Evolutionary conservation across 1,284 basidiomycete genomes (phyloP).

Genomic region (Tilletia horrida): DNA sequence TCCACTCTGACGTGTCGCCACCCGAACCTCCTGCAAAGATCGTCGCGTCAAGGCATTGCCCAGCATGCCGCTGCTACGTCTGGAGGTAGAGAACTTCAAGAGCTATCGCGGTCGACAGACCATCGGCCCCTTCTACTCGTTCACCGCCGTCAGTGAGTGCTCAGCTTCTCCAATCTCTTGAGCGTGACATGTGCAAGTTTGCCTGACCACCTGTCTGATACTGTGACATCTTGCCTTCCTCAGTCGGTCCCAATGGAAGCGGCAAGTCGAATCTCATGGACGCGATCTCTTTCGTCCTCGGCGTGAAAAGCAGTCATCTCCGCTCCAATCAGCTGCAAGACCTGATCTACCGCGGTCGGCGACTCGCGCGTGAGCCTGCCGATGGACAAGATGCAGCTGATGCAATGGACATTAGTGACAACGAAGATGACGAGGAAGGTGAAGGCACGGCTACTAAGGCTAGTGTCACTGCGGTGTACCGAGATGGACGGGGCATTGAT

Average conservation of each 20-base stretch:
- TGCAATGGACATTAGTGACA: constrained; percentile 53
- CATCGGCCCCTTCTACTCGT: constrained; percentile 85
- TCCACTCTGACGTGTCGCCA: too few species aligned
- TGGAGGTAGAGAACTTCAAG: constrained; percentile 55
- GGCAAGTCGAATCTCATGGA: constrained; percentile 99
- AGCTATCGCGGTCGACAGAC: constrained; percentile 76
- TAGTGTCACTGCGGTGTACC: constrained; percentile 88
- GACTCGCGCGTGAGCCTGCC: constrained; percentile 55
- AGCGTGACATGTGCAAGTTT: not conserved
- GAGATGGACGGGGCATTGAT: constrained; percentile 72
- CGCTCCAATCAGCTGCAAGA: constrained; percentile 90
- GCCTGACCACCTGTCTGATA: not conserved
- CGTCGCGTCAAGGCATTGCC: not conserved
- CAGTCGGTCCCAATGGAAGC: constrained; percentile 86
- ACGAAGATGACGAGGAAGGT: constrained; percentile 63
- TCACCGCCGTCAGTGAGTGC: constrained; percentile 77
- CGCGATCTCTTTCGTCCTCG: constrained; percentile 97
- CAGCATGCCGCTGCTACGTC: constrained; percentile 48
- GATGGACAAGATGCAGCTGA: constrained; percentile 57
- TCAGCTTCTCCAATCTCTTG: not conserved
- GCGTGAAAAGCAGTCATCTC: constrained; percentile 87
- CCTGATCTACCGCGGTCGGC: constrained; percentile 79
- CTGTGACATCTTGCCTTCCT: not conserved
- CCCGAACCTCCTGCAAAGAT: not conserved
- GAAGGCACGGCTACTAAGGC: constrained; percentile 84